These are phyloP conservation scores for Pittosporum tobira DNA, from an alignment of 129 eudicot species.

Conservation along the genomic window DNA sequence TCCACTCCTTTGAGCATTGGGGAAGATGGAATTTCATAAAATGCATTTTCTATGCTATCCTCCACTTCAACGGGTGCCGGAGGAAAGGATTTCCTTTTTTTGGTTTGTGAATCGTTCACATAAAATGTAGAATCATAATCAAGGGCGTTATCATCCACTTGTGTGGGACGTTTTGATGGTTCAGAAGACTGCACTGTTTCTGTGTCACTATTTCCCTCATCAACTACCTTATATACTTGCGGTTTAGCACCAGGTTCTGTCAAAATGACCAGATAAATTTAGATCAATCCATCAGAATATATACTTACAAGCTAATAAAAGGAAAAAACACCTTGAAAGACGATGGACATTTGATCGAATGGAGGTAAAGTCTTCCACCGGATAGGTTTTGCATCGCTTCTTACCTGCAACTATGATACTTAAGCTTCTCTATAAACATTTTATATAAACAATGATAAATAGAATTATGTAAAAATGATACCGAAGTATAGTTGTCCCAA, in stretches of 20 bases:
- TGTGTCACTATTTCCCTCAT: constrained; percentile 8
- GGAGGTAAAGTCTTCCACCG: constrained; percentile 5
- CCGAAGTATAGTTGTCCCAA: constrained; percentile 4
- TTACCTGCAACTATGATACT: constrained; percentile 4
- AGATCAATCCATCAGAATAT: not conserved
- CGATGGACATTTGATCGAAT: constrained; percentile 2
- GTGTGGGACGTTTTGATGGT: not conserved
- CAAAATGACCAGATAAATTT: not conserved
- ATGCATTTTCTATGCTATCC: constrained; percentile 7
- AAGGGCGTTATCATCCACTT: not conserved
- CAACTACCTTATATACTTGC: not conserved
- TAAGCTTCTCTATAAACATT: not conserved
- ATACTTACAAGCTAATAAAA: not conserved
- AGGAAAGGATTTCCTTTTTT: not conserved
- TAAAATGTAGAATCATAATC: constrained; percentile 7
- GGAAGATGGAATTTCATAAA: not conserved
- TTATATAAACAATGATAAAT: no score
- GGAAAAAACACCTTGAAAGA: constrained; percentile 6
- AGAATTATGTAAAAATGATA: not conserved
- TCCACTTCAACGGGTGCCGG: not conserved
- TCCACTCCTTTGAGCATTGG: not conserved
- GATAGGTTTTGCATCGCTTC: constrained; percentile 1
- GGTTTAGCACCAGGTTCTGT: not conserved
- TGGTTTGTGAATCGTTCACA: not conserved
- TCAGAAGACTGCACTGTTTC: constrained; percentile 3